Conservation (phyloP, 1,284 basidiomycete species). For the Apiotrichum porosum region DNA sequence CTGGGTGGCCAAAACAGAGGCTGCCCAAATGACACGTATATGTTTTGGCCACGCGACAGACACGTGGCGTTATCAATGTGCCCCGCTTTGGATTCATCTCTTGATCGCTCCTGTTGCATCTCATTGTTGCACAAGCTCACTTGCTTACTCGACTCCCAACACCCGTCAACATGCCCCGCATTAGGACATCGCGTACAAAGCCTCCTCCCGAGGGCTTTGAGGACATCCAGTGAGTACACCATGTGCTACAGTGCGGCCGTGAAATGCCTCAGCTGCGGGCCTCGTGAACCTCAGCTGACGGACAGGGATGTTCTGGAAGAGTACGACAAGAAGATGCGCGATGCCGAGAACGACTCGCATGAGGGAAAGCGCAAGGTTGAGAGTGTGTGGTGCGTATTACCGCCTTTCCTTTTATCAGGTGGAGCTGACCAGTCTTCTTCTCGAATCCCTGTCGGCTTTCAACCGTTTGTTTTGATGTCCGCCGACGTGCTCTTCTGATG, state of each 20-base stretch:
- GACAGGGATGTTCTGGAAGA: conserved; percentile 82
- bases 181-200: conserved; percentile 89
- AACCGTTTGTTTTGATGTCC: not conserved
- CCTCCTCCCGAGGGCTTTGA: conserved; percentile 95
- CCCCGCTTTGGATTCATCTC: too few species aligned
- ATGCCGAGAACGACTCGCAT: conserved; percentile 94
- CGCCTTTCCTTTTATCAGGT: not conserved
- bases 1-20: too few species aligned
- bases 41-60: too few species aligned
- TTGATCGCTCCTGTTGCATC: too few species aligned
- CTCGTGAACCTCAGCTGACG: conserved; percentile 62
- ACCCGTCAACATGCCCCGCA: conserved; percentile 87
- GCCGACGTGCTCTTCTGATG: not conserved
- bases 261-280: not conserved
- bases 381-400: conserved; percentile 67
- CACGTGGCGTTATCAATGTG: too few species aligned
- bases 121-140: not conserved
- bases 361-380: conserved; percentile 97
- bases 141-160: not conserved
- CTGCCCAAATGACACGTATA: too few species aligned
- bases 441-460: not conserved
- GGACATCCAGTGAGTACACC: conserved; percentile 66
- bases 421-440: not conserved
- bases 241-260: too few species aligned
- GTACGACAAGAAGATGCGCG: conserved; percentile 93